A percentile compares a stretch with the other conserved stretches of the same genome.
These are phyloP conservation scores for Tuctoria greenei DNA, from an alignment of 176 grass and related monocot genomes.

Conservation along the genomic window DNA sequence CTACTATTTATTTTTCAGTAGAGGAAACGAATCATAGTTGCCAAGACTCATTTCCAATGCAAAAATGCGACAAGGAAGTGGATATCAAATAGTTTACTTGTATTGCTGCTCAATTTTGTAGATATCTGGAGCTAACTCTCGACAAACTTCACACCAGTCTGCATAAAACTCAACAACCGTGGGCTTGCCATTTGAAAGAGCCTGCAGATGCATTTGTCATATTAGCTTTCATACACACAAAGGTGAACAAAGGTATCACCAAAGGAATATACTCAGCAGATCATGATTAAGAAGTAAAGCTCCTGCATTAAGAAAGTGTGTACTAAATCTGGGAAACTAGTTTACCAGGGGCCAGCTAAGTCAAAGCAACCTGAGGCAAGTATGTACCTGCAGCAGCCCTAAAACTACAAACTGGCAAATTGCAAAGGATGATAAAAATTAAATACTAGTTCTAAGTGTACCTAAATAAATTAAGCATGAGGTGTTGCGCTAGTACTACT, in stretches of 20 bases:
- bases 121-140: conserved; percentile 79
- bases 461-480: background rate
- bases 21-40: background rate
- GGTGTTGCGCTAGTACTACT: background rate
- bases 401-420: background rate
- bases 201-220: conserved; percentile 46
- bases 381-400: background rate
- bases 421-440: background rate
- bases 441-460: background rate
- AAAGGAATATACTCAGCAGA: background rate
- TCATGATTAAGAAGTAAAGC: background rate
- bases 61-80: background rate
- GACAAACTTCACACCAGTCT: conserved; percentile 98
- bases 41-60: background rate
- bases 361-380: background rate
- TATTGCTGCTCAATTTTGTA: conserved; percentile 83
- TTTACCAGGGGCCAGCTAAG: background rate
- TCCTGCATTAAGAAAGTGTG: background rate
- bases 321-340: background rate
- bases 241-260: background rate
- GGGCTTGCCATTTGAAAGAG: conserved; percentile 88
- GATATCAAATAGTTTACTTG: conserved; percentile 44
- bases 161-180: conserved; percentile 97
- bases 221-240: conserved; percentile 9
- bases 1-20: background rate